Conservation (phyloP, 441 rosid genomes). For the Dalechampia spathulata region DNA sequence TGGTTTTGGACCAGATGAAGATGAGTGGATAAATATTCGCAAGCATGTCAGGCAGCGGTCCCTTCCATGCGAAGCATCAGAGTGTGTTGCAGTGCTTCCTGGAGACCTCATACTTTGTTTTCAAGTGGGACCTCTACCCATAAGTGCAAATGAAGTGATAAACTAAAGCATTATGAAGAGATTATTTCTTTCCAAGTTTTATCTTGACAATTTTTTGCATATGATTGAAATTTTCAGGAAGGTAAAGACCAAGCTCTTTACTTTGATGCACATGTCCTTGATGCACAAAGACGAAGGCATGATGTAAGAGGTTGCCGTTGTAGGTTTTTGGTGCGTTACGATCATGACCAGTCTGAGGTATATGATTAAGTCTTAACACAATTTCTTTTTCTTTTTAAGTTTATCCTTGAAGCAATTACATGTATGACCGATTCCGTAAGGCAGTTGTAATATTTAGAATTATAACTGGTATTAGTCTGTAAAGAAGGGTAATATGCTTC, state of each 20-base stretch:
- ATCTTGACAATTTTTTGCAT: conserved; percentile 5
- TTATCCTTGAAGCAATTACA: too few relatives aligned
- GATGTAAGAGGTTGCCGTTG: conserved; percentile 99
- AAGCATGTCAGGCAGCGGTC: conserved; percentile 86
- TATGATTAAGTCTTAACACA: conserved; percentile 5
- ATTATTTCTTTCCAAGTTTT: not conserved
- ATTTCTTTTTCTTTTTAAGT: too few relatives aligned
- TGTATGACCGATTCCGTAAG: too few relatives aligned
- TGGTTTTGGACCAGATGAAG: conserved; percentile 95
- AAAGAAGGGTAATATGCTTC: too few relatives aligned
- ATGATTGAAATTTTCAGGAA: conserved; percentile 50
- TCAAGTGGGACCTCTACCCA: conserved; percentile 49
- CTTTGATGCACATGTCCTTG: conserved; percentile 93
- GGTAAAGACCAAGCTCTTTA: conserved; percentile 99
- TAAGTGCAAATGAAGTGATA: conserved; percentile 7
- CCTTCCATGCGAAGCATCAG: conserved; percentile 97
- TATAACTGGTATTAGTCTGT: not conserved
- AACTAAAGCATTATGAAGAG: not conserved
- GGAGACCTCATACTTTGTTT: conserved; percentile 96
- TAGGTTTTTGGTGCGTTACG: conserved; percentile 94
- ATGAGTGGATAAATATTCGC: conserved; percentile 90
- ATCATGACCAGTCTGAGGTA: conserved; percentile 97
- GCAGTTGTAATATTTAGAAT: not conserved
- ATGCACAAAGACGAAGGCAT: conserved; percentile 95
- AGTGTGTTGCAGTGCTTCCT: conserved; percentile 95